A percentile compares a stretch with the other conserved stretches of the same genome.
Evolutionary conservation across 2,329 filamentous ascomycete genomes (phyloP).

Genomic region (Plectosphaerella plurivora): DNA sequence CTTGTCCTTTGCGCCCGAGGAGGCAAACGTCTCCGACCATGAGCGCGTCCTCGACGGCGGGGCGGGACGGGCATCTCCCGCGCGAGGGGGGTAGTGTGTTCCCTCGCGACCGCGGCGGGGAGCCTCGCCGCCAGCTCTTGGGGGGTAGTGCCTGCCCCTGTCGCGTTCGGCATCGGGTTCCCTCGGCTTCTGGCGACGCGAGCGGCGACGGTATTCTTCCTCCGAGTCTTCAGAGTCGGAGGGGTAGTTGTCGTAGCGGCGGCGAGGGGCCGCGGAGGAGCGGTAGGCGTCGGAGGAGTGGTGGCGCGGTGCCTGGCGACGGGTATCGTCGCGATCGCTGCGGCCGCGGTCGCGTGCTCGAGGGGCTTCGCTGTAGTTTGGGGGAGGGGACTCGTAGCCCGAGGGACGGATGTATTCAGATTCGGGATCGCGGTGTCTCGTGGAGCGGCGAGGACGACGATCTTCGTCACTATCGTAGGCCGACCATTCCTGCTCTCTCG

Average conservation of each 20-base stretch:
- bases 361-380: background rate
- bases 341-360: background rate
- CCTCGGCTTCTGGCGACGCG: background rate
- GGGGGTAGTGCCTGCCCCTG: background rate
- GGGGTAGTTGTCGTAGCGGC: conserved; percentile 1
- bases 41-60: conserved; percentile 1
- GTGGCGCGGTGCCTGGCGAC: background rate
- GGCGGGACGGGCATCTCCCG: background rate
- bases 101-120: background rate
- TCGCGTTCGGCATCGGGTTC: background rate
- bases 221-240: conserved; percentile 7
- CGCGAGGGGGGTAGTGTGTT: background rate
- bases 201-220: conserved; percentile 1
- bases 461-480: conserved; percentile 6
- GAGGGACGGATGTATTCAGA: background rate
- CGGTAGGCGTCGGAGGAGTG: conserved; percentile 5
- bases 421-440: conserved; percentile 3
- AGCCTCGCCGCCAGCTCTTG: background rate
- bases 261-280: background rate
- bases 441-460: background rate
- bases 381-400: background rate
- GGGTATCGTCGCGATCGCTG: background rate
- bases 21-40: background rate
- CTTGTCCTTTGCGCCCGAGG: conserved; percentile 2
- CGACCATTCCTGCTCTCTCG: background rate